Percentiles rank a stretch among this genome's conserved stretches.
Conservation (phyloP, 75 land plant species). For the Pinus tabuliformis region DNA sequence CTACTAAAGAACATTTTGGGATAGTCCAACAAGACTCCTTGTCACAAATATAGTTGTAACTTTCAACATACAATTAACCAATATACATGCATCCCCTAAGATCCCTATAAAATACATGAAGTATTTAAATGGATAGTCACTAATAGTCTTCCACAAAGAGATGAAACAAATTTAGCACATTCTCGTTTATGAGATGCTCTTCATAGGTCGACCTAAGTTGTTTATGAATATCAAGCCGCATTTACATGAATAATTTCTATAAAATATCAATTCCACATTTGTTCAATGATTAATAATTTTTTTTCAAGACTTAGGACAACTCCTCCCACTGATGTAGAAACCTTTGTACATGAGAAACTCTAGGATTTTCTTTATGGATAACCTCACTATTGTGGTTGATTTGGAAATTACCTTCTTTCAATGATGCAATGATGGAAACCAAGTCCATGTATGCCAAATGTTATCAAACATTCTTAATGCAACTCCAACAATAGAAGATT, state of each 20-base stretch:
- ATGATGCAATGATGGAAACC: no score
- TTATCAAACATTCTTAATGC: no score
- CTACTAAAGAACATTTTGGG: no score
- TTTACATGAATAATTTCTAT: background rate
- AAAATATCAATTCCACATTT: background rate
- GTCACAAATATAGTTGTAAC: background rate
- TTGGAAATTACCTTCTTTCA: no score
- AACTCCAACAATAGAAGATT: no score
- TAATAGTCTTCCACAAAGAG: background rate
- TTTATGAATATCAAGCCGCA: background rate
- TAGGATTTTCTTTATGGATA: no score
- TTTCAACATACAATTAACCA: background rate
- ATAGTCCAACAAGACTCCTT: background rate
- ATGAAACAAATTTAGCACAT: background rate
- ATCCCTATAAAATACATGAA: background rate
- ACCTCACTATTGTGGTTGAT: no score
- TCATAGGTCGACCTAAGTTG: background rate
- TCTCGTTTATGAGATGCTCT: background rate
- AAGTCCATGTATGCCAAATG: no score
- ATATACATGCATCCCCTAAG: background rate
- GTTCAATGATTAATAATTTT: background rate
- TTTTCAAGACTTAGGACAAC: background rate
- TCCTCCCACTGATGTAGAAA: background rate
- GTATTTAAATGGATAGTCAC: background rate
- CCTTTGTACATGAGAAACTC: no score